A percentile compares a stretch with the other conserved stretches of the same genome.
Evolutionary conservation across 768 basidiomycete species (phyloP).

Genomic region (Infundibulicybe gibba): DNA sequence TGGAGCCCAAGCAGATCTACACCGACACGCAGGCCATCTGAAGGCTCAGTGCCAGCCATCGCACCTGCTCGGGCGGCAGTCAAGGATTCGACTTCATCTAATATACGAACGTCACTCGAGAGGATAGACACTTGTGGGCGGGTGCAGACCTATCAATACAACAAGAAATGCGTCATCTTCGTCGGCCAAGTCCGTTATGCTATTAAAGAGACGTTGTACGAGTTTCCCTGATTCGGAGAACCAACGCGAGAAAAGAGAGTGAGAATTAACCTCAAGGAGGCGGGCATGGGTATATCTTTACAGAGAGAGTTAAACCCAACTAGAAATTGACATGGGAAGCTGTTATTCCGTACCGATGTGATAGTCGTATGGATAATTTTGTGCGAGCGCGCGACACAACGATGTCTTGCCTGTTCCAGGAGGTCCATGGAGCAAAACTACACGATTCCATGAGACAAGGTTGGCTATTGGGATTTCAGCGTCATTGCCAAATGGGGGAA

Average conservation of each 20-base stretch:
- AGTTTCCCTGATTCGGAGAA: constrained; percentile 99
- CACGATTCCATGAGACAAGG: constrained; percentile 92
- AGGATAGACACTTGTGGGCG: background rate
- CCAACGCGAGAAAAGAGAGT: constrained; percentile 98
- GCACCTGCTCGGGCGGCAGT: constrained; percentile 94
- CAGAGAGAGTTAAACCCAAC: constrained; percentile 1
- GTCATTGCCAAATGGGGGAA: constrained; percentile 1
- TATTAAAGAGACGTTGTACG: constrained; percentile 88
- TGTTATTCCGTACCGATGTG: constrained; percentile 55
- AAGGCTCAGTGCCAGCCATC: constrained; percentile 93
- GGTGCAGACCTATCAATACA: constrained; percentile 79
- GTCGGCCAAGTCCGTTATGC: constrained; percentile 87
- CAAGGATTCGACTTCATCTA: constrained; percentile 95
- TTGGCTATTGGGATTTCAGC: constrained; percentile 52
- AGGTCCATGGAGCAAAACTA: constrained; percentile 92
- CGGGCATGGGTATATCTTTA: constrained; percentile 81
- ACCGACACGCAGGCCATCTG: constrained; percentile 84
- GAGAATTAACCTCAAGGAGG: constrained; percentile 95
- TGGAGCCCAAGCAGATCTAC: background rate
- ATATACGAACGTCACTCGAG: constrained; percentile 2
- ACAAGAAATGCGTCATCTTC: constrained; percentile 91
- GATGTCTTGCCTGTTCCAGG: constrained; percentile 98
- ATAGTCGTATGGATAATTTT: constrained; percentile 92
- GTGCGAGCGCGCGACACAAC: constrained; percentile 89
- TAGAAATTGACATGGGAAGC: constrained; percentile 1